Conservation (phyloP, 1,139 yeast species). For the Geotrichum phurueaensis region DNA sequence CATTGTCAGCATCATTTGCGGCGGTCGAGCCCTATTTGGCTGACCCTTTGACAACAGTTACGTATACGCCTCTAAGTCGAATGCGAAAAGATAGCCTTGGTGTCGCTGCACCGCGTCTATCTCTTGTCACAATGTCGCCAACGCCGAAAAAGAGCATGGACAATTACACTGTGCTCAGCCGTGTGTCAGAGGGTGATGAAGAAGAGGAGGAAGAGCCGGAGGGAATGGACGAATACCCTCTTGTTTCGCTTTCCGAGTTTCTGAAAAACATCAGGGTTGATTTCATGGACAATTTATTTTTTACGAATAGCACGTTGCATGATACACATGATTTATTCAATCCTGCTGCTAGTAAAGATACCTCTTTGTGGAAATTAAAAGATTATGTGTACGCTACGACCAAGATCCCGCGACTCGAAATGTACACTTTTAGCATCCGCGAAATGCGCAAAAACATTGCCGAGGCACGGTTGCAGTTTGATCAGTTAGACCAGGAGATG, state of each 20-base stretch:
- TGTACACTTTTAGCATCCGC: slow-evolving; percentile 40
- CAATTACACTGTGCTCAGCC: slow-evolving; percentile 6
- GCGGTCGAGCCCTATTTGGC: neutral
- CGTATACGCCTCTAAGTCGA: slow-evolving; percentile 12
- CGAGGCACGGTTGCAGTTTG: slow-evolving; percentile 44
- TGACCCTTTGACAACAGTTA: neutral
- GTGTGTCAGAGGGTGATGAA: slow-evolving; percentile 14
- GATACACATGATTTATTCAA: neutral
- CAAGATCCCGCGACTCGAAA: slow-evolving; percentile 31
- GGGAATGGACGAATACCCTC: slow-evolving; percentile 9
- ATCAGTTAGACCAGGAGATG: slow-evolving; percentile 43
- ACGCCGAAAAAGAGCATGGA: slow-evolving; percentile 3
- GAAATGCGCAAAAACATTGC: slow-evolving; percentile 45
- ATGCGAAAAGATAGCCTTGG: slow-evolving; percentile 12
- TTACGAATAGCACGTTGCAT: slow-evolving; percentile 22
- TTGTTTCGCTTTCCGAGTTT: slow-evolving; percentile 29
- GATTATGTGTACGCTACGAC: slow-evolving; percentile 29
- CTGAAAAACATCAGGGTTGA: slow-evolving; percentile 31
- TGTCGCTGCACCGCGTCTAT: neutral
- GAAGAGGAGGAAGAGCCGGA: neutral
- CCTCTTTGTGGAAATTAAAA: slow-evolving; percentile 20
- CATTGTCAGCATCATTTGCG: neutral
- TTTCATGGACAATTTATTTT: slow-evolving; percentile 33
- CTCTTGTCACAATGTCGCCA: slow-evolving; percentile 7
- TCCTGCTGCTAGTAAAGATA: too few relatives aligned